These are phyloP conservation scores for Castanea mollissima DNA, from an alignment of 306 rosid species.

Conservation along the genomic window DNA sequence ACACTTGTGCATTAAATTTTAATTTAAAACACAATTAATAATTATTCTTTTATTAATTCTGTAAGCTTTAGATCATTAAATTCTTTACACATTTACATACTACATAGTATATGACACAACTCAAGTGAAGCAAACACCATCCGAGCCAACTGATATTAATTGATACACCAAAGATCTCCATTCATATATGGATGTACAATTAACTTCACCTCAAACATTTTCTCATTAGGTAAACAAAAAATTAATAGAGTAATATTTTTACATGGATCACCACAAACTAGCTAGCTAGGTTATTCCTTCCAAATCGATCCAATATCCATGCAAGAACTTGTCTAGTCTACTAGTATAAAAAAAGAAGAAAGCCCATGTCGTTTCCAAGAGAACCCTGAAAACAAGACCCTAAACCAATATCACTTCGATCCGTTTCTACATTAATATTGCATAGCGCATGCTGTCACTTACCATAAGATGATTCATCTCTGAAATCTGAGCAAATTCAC, in stretches of 20 bases:
- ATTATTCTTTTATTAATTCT: background rate
- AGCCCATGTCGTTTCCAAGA: constrained; percentile 1
- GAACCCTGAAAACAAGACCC: background rate
- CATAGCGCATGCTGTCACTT: constrained; percentile 94
- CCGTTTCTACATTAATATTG: constrained; percentile 72
- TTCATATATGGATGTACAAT: constrained; percentile 1
- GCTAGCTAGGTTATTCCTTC: constrained; percentile 11
- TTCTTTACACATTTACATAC: background rate
- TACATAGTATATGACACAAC: background rate
- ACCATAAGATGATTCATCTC: constrained; percentile 94
- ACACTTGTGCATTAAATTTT: background rate
- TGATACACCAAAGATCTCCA: background rate
- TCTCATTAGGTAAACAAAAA: background rate
- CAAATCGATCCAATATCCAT: background rate
- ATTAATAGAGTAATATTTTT: background rate
- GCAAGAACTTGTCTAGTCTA: background rate
- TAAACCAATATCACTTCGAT: background rate
- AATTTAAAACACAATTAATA: background rate
- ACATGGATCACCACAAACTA: constrained; percentile 17
- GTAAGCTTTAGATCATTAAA: background rate
- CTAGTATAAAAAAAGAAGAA: background rate
- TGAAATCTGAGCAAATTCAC: constrained; percentile 59
- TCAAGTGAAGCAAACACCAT: background rate
- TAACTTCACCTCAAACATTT: constrained; percentile 9
- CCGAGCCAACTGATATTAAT: background rate